Base-by-base conservation (phyloP, 768 basidiomycete species). In the Leccinum disarticulatum region DNA sequence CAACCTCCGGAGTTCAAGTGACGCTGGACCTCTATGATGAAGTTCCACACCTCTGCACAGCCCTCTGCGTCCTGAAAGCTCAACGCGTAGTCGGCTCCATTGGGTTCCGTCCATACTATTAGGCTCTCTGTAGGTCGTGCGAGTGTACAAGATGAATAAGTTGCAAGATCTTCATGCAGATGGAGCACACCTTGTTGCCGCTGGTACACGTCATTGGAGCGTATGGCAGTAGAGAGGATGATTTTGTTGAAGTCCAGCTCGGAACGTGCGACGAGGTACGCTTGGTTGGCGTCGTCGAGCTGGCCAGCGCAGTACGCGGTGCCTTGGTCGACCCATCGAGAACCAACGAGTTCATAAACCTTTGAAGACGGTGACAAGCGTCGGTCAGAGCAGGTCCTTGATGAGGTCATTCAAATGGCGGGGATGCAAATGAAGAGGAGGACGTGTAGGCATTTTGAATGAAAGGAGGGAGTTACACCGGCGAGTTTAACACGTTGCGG, bases 91-190 rank as follows among this genome's bases (percentile, higher is more conserved):
- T 99, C 97, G 38, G 90, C 86, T 30, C 93, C 92, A 63, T 92
- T 89, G 1, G 93, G 91, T 72, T 98, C 96, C 4, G 96, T 98
- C 97, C 97, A 99, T 19, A 98, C 96, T 66, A 99, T 98, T 52
- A 99, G 83, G 13, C 97, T 99, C 70, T 98, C 96, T 95, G 75
- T 31, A 54, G 57, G 65, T 57, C 43, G 56, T 30, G 61, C 62
- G 62, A 69, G 65, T 58, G 33, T 56, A 56, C 47, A 46, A 55
- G 9, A 55, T 31, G 61, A 55, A 68, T 43, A 38, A 60, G 52
- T 35, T 17, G 27, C 59, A 41, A 46, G 51, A 61, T 38, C 25
- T 36, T 27, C 28, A 47, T 14, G 28, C 0, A 53, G 38, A 61
- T 51, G 33, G 46, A 57, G 77, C 83, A 64, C 67, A 91, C 91